phyloP scores from a whole-genome alignment of 75 land plant genomes.

The Chamaecyparis obtusa region DNA sequence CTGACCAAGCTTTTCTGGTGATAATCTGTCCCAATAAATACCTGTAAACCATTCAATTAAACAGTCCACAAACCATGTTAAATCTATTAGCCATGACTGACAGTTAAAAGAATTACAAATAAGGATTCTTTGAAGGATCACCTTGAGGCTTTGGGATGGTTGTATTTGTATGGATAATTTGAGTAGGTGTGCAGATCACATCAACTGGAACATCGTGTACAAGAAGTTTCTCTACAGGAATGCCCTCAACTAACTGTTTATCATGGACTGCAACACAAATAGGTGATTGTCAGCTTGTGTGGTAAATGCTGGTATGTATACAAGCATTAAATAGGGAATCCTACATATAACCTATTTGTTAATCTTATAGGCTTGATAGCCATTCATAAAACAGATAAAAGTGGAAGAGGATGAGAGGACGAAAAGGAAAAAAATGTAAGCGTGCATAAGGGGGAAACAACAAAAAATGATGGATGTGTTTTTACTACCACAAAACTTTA shows the following conservation, averaged over 20 bases:
- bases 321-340: background rate
- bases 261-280: slow-evolving; percentile 72
- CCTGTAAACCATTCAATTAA: slow-evolving; percentile 39
- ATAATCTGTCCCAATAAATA: slow-evolving; percentile 92
- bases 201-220: slow-evolving; percentile 97
- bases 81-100: background rate
- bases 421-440: background rate
- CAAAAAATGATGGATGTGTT: background rate
- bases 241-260: slow-evolving; percentile 88
- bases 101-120: background rate
- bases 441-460: background rate
- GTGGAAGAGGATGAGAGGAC: background rate
- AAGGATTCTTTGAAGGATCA: slow-evolving; percentile 14
- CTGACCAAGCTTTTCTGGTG: slow-evolving; percentile 87
- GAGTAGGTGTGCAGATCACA: slow-evolving; percentile 88
- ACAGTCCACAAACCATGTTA: background rate
- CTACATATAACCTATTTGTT: background rate
- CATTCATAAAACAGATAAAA: background rate
- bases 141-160: slow-evolving; percentile 93
- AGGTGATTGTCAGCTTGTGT: background rate
- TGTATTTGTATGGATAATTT: slow-evolving; percentile 77
- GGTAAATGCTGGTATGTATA: background rate
- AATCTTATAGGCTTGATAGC: background rate
- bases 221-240: slow-evolving; percentile 77
- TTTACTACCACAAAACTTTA: background rate